Base-by-base conservation (phyloP, 805 yeast genomes). In the Wickerhamiella domercqiae region DNA sequence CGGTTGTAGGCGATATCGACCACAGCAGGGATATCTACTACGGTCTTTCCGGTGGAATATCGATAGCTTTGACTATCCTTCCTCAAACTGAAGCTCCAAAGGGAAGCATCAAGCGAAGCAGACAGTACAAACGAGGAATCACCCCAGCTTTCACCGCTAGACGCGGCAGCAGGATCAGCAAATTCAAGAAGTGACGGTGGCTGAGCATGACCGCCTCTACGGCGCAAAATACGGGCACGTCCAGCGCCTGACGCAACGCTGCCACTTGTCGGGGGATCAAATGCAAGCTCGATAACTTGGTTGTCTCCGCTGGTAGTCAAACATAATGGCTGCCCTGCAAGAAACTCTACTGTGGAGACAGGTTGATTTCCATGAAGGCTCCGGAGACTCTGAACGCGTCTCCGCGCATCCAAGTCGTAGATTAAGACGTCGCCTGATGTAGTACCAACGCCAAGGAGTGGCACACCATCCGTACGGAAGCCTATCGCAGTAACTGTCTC, bases 11-110 rank as follows among this genome's bases (percentile, higher is more conserved):
- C 76, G 46, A 86, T 66, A 32, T 70, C 63, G 4, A 71, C 63
- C 42, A 82, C 73, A 44, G 82, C 90, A 2, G 94, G 78, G 48
- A 82, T 75, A 49, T 81, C 80, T 39, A 73, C 84, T 26, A 55
- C 54, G 5, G 47, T 51, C 34, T 70, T 62, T 46, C 79, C 71
- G 58, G 86, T 96, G 0, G 96, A 84, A 51, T 90, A 61, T 54
- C 84, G 93, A 52, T 82, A 94, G 3, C 94, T 81, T 59, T 90
- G 99, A 0, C 96, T 93, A 57, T 90, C 97, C 55, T 90, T 90
- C 50, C 97, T 70, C 37, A 90, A 64, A 1, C 97, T 86, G 51
- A 90, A 87, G 6, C 73, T 69, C 97, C 97, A 90, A 48, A 93
- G 67, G 2, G 93, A 68, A 49, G 70, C 68, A 59, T 90, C 98